These are phyloP conservation scores for Aspergillus sp. DNA, from an alignment of 2,329 filamentous ascomycete species.

Conservation along the genomic window DNA sequence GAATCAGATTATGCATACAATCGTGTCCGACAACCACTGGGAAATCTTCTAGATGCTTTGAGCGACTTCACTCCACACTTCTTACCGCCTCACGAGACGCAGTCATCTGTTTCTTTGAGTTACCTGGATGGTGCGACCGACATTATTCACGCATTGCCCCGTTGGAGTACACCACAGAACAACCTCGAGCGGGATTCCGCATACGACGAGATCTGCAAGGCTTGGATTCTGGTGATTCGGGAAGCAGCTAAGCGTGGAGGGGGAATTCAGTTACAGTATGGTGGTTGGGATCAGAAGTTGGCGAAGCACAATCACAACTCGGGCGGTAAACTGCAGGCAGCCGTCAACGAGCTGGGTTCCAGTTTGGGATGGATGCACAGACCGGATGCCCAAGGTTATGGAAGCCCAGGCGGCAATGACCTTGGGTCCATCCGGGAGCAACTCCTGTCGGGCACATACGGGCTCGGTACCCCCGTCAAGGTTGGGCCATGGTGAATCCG, in stretches of 20 bases:
- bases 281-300: conserved; percentile 88
- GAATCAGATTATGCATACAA: conserved; percentile 95
- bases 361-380: conserved; percentile 77
- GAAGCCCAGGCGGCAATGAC: conserved; percentile 40
- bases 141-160: conserved; percentile 82
- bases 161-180: conserved; percentile 87
- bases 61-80: conserved; percentile 96
- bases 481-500: conserved; percentile 56
- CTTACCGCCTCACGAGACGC: conserved; percentile 83
- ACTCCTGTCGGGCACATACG: conserved; percentile 59
- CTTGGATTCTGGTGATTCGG: conserved; percentile 87
- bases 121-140: conserved; percentile 90
- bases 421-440: conserved; percentile 56
- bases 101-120: conserved; percentile 77
- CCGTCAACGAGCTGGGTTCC: conserved; percentile 72
- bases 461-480: conserved; percentile 55
- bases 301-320: conserved; percentile 85
- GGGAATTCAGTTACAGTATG: conserved; percentile 84
- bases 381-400: conserved; percentile 29
- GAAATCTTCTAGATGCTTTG: conserved; percentile 81
- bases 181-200: conserved; percentile 92
- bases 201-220: conserved; percentile 92
- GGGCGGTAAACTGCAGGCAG: conserved; percentile 75
- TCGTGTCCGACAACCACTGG: conserved; percentile 77
- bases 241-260: conserved; percentile 90